Evolutionary conservation across 805 yeast species (phyloP).

Genomic region (Metschnikowia aberdeeniae): DNA sequence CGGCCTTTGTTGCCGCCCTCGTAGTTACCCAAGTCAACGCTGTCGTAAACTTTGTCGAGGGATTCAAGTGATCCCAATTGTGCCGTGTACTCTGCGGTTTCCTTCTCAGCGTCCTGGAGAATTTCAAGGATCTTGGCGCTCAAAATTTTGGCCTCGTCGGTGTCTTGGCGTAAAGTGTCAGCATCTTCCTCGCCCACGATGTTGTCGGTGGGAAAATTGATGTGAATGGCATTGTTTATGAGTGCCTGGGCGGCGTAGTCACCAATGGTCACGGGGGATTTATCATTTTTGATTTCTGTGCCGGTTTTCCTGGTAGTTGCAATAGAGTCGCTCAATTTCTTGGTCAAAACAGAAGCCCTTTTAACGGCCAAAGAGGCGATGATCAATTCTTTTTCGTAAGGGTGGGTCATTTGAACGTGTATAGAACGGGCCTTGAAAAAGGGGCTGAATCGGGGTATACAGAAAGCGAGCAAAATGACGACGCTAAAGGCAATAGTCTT

Average conservation of each 20-base stretch:
- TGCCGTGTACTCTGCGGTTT: conserved; percentile 30
- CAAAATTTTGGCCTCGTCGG: conserved; percentile 44
- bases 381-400: conserved; percentile 60
- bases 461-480: conserved; percentile 6
- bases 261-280: conserved; percentile 94
- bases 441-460: conserved; percentile 1
- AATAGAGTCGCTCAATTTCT: conserved; percentile 56
- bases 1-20: conserved; percentile 77
- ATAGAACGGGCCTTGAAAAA: not conserved
- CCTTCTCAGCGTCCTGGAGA: conserved; percentile 49
- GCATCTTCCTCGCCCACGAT: conserved; percentile 96
- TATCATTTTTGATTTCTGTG: conserved; percentile 75
- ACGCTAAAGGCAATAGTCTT: not conserved
- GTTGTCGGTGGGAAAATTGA: conserved; percentile 78
- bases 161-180: conserved; percentile 45
- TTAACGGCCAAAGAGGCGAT: conserved; percentile 89
- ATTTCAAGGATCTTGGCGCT: conserved; percentile 55
- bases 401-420: conserved; percentile 17
- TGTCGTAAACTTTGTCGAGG: conserved; percentile 49
- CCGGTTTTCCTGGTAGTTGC: conserved; percentile 44
- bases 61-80: conserved; percentile 41
- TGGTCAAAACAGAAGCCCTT: conserved; percentile 76
- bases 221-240: conserved; percentile 74
- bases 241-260: conserved; percentile 96
- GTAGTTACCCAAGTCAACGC: conserved; percentile 77